Percentiles rank a stretch among this genome's conserved stretches.
Evolutionary conservation across 2,329 filamentous ascomycete genomes (phyloP).

Genomic region (Colletotrichum lupini): DNA sequence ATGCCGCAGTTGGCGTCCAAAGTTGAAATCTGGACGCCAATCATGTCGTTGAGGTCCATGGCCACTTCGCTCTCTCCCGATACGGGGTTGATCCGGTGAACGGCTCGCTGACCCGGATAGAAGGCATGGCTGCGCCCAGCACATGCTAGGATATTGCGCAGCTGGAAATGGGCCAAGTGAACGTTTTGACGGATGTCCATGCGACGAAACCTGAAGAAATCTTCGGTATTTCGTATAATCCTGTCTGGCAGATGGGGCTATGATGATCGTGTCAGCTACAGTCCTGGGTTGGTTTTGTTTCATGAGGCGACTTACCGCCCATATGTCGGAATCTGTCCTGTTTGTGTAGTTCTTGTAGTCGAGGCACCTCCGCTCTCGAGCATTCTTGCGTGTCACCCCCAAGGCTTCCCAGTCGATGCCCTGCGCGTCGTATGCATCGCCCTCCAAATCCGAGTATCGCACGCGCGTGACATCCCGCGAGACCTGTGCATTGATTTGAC

Average conservation of each 20-base stretch:
- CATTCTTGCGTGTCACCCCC: conserved; percentile 60
- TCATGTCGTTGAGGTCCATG: conserved; percentile 55
- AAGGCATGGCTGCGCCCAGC: conserved; percentile 66
- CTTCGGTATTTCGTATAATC: conserved; percentile 52
- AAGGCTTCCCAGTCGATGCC: conserved; percentile 68
- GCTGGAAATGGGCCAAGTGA: conserved; percentile 72
- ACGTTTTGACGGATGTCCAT: conserved; percentile 67
- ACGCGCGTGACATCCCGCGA: conserved; percentile 38
- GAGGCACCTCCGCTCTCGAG: conserved; percentile 56
- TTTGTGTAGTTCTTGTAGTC: conserved; percentile 71
- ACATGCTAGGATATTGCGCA: conserved; percentile 71
- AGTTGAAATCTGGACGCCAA: conserved; percentile 59
- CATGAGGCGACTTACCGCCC: conserved; percentile 54
- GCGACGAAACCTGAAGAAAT: conserved; percentile 68
- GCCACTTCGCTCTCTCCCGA: conserved; percentile 56
- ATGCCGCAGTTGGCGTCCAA: conserved; percentile 64
- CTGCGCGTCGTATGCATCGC: conserved; percentile 68
- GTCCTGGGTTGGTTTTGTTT: background rate
- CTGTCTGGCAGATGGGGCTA: conserved; percentile 42
- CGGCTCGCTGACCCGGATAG: conserved; percentile 62
- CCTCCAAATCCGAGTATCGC: conserved; percentile 60
- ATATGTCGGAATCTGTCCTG: conserved; percentile 56
- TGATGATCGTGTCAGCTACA: conserved; percentile 19
- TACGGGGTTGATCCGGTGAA: conserved; percentile 64
- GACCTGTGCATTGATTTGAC: conserved; percentile 44